Evolutionary conservation across 805 yeast species (phyloP).

Genomic region (Kockiozyma suomiensis): DNA sequence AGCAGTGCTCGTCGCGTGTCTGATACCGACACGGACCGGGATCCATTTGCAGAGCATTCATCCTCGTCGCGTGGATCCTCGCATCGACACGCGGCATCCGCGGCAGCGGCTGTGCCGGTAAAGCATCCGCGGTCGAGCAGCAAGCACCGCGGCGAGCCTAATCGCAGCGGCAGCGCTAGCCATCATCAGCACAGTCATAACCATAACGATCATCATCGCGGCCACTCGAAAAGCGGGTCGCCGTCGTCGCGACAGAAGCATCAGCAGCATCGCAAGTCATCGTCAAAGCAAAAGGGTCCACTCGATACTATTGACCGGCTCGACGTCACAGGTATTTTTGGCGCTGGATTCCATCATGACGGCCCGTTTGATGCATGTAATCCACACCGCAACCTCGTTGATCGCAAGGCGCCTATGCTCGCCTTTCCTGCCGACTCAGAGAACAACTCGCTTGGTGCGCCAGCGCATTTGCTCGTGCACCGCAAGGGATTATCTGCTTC

Average conservation of each 20-base stretch:
- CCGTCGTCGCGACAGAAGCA: neutral
- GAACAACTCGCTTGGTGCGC: slow-evolving; percentile 75
- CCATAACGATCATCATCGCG: neutral
- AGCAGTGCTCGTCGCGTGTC: slow-evolving; percentile 6
- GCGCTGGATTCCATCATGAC: slow-evolving; percentile 94
- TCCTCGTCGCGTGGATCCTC: neutral
- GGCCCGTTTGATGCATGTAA: slow-evolving; percentile 99
- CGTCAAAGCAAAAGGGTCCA: slow-evolving; percentile 43
- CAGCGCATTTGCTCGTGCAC: slow-evolving; percentile 17
- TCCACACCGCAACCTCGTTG: slow-evolving; percentile 84
- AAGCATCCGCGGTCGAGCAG: neutral
- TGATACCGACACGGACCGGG: neutral
- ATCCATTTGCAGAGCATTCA: slow-evolving; percentile 3
- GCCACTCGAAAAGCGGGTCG: slow-evolving; percentile 1
- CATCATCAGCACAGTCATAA: neutral
- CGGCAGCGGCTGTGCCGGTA: neutral
- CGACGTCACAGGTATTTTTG: slow-evolving; percentile 94
- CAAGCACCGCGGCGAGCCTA: slow-evolving; percentile 4
- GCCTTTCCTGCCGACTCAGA: slow-evolving; percentile 98
- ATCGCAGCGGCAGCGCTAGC: neutral
- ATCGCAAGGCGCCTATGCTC: slow-evolving; percentile 80
- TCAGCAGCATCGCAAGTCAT: neutral
- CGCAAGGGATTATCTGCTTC: slow-evolving; percentile 7
- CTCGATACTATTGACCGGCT: slow-evolving; percentile 92
- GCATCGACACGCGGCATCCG: slow-evolving; percentile 13